Evolutionary conservation across 306 rosid genomes (phyloP), one percentile per base, ranked within the genome.

Genomic region (Astragalus glycyphyllos): DNA sequence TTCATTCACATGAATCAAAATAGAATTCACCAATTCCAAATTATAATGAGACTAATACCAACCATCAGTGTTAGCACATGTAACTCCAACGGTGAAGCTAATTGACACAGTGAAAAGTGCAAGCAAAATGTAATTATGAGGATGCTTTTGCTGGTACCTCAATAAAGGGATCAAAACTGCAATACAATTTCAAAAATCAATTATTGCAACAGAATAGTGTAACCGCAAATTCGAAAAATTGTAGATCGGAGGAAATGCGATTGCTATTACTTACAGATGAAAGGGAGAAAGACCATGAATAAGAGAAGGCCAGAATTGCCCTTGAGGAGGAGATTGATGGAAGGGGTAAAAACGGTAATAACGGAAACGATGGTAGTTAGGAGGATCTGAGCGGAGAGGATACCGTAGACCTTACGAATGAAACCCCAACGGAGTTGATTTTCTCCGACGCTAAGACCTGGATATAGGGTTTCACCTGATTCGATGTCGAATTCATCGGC

Each of bases 381-480:
- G 8, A 92, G 53, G 79, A 92, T 77, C 96, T 92, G 98, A 0
- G 88, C 77, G 41, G 96, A 85, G 58, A 94, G 83, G 79, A 94
- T 94, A 1, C 96, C 98, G 54, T 90, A 94, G 29, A 94, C 98
- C 77, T 93, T 93, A 51, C 98, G 98, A 13, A 93, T 82, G 82
- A 93, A 93, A 0, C 97, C 97, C 98, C 98, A 93, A 74, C 98
- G 98, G 75, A 93, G 97, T 82, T 86, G 92, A 45, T 93, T 93
- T 80, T 94, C 98, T 12, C 90, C 90, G 58, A 44, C 14, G 79
- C 89, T 80, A 4, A 94, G 59, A 13, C 98, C 98, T 0, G 98
- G 98, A 69, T 79, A 94, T 40, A 94, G 64, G 13, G 78, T 65
- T 81, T 90, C 97, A 4, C 98, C 98, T 4, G 97, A 83, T 80